Conservation (phyloP, 2,329 filamentous ascomycete genomes). For the Epichloe scottii region DNA sequence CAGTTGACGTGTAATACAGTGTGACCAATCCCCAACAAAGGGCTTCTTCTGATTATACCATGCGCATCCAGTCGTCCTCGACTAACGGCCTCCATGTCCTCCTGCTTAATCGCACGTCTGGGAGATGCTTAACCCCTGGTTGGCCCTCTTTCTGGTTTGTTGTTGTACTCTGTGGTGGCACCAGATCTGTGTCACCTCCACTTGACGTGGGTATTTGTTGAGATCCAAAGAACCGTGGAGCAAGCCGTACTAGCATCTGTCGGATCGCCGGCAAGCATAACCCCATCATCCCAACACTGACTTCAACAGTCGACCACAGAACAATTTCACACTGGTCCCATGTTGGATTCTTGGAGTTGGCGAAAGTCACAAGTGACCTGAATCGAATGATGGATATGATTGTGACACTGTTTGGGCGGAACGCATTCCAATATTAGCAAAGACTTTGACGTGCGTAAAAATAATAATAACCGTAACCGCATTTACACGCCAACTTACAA, state of each 20-base stretch:
- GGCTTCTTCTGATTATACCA: background rate
- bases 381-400: slow-evolving; percentile 11
- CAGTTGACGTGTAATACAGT: too few species aligned
- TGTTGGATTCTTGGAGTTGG: slow-evolving; percentile 10
- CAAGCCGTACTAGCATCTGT: background rate
- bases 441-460: too few species aligned
- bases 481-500: background rate
- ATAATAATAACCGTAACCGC: too few species aligned
- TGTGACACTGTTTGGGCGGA: slow-evolving; percentile 8
- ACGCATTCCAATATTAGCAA: too few species aligned
- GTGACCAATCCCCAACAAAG: too few species aligned
- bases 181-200: too few species aligned
- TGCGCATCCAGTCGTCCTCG: background rate
- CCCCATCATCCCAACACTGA: slow-evolving; percentile 2
- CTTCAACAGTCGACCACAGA: slow-evolving; percentile 11
- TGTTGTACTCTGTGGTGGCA: too few species aligned
- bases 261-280: background rate
- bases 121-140: background rate
- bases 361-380: slow-evolving; percentile 9
- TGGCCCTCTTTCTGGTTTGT: background rate
- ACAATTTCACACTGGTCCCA: slow-evolving; percentile 9
- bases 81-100: background rate
- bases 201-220: background rate
- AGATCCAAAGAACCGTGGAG: background rate
- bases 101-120: background rate